Base-by-base conservation (phyloP, 345 rosid species). In the Populus davidiana region DNA sequence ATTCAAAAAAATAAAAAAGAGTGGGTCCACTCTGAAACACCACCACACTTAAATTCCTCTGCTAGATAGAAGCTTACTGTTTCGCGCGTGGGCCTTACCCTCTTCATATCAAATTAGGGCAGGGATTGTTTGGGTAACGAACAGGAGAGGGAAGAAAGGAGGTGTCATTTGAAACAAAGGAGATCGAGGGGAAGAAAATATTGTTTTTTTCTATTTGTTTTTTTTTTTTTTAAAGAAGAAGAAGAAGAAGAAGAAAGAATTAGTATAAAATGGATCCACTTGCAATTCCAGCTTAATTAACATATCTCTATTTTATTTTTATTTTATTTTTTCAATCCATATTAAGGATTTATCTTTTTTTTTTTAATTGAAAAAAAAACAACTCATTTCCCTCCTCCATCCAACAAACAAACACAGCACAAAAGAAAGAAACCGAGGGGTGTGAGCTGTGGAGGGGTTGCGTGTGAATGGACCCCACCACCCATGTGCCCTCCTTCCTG, bases 401-500 rank as follows among this genome's bases (percentile, higher is more conserved):
- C 64, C 64, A 59, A n/a, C 64, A 59, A n/a, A 59, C 64, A n/a
- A 59, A 59, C 64, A 59, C 64, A 23, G 29, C 64, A 25, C 27
- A 9, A 10, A 8, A 11, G 70, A 20, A 8, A 67, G n/a, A 36
- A 67, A 67, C 23, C 13, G 6, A 69, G 41, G 50, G 25, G 66
- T 35, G 49, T 73, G 74, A 62, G 76, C 39, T 75, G 77, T 38
- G 39, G 3, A 79, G 77, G 74, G 38, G 31, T 17, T 73, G 41
- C 49, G 49, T 69, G 63, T 49, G 39, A 31, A 20, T 31, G 88
- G 97, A 87, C 23, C 93, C 99, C 96, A 91, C 91, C 89, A 82
- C 96, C 94, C 97, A 96, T 96, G 97, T 96, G 98, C 92, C 87
- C 88, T 90, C 89, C 92, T 78, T 85, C 96, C 92, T 89, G 98